Evolutionary conservation across 129 eudicot genomes (phyloP).

Genomic region (Tanacetum coccineum): DNA sequence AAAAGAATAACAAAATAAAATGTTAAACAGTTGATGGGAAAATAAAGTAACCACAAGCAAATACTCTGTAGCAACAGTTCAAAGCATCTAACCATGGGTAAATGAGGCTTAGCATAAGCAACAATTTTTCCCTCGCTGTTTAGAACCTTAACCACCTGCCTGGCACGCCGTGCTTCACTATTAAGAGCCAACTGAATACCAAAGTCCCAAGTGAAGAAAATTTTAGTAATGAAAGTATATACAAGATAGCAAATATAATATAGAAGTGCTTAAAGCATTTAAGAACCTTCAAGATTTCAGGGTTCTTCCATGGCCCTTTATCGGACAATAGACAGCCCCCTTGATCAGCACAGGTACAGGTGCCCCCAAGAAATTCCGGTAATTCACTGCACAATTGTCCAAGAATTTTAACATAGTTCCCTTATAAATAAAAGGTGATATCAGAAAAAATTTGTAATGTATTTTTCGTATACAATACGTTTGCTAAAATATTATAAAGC

Average conservation of each 20-base stretch:
- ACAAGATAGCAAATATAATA: not conserved
- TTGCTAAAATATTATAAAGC: not conserved
- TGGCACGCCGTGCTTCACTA: too few species aligned
- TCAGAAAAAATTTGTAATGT: not conserved
- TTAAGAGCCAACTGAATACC: constrained; percentile 21
- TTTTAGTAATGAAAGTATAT: not conserved
- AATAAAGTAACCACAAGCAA: not conserved
- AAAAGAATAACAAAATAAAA: constrained; percentile 11
- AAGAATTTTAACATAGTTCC: not conserved
- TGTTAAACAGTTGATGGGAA: not conserved
- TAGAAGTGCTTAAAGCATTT: not conserved
- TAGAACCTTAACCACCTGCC: too few species aligned
- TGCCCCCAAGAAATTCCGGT: not conserved
- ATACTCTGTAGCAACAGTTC: not conserved
- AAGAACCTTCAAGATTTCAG: constrained; percentile 34
- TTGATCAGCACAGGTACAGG: not conserved
- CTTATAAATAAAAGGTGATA: not conserved
- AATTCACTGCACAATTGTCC: constrained; percentile 32
- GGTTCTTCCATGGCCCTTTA: not conserved
- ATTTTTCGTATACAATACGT: not conserved
- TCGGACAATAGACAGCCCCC: not conserved
- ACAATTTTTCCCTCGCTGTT: too few species aligned
- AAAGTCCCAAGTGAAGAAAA: constrained; percentile 12
- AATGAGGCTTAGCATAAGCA: too few species aligned
- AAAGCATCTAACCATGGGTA: constrained; percentile 37